phyloP scores from a whole-genome alignment of 345 rosid genomes.

The Lagerstroemia speciosa region DNA sequence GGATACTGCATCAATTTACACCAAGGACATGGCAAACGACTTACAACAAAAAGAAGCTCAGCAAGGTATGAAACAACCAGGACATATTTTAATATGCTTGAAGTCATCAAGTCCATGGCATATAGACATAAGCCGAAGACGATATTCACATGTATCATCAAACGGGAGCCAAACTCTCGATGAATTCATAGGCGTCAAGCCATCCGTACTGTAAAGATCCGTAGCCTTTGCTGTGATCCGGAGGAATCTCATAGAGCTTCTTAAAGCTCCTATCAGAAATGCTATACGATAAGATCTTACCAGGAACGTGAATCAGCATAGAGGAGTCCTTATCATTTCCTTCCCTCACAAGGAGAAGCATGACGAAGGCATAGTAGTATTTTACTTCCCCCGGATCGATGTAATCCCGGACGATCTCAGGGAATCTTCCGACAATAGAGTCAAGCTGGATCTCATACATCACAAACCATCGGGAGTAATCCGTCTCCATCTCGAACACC shows the following conservation, averaged over 20 bases:
- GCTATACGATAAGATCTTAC: conserved; percentile 20
- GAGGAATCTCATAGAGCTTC: conserved; percentile 11
- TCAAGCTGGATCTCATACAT: conserved; percentile 17
- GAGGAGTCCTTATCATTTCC: conserved; percentile 15
- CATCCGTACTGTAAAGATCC: conserved; percentile 17
- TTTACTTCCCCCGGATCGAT: conserved; percentile 6
- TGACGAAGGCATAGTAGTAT: conserved; percentile 12
- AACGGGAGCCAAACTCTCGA: conserved; percentile 16
- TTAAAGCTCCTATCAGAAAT: conserved; percentile 8
- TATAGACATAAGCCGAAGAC: not conserved
- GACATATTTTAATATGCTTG: not conserved
- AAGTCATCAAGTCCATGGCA: not conserved
- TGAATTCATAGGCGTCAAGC: conserved; percentile 23
- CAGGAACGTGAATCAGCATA: conserved; percentile 19
- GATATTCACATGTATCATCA: conserved; percentile 4
- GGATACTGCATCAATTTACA: too few relatives aligned
- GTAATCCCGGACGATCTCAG: conserved; percentile 16
- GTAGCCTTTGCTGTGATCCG: not conserved
- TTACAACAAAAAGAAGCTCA: too few relatives aligned
- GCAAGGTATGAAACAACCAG: not conserved
- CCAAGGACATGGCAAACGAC: too few relatives aligned
- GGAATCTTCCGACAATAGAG: conserved; percentile 12
- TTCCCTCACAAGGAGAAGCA: conserved; percentile 15
- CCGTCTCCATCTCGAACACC: conserved; percentile 19
- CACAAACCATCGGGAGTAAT: conserved; percentile 17